These are phyloP conservation scores for Zygosaccharomyces lentus DNA, from an alignment of 805 yeast genomes.

Conservation along the genomic window DNA sequence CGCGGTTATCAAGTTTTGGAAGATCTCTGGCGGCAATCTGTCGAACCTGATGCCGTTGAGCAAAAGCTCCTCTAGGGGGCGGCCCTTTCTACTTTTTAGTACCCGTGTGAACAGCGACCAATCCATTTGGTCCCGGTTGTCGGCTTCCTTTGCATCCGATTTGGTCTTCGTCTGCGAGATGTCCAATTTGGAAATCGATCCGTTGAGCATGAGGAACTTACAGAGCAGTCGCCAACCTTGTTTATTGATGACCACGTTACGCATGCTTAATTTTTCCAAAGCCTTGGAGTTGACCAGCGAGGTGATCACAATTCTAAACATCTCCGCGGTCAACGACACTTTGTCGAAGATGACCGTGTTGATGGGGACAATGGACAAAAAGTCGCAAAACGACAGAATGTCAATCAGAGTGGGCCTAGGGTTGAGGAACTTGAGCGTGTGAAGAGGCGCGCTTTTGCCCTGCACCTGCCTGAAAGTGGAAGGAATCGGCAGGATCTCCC, in stretches of 20 bases:
- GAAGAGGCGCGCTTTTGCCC: conserved; percentile 71
- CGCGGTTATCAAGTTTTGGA: conserved; percentile 50
- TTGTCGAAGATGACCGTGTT: conserved; percentile 75
- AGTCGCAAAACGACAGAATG: conserved; percentile 82
- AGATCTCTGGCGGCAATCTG: conserved; percentile 43
- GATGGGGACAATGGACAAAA: conserved; percentile 79
- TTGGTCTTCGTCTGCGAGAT: conserved; percentile 57
- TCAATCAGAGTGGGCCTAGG: conserved; percentile 91
- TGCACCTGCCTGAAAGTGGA: conserved; percentile 80
- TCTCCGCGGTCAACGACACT: conserved; percentile 65
- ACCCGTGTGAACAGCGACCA: conserved; percentile 78
- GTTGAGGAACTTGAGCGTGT: conserved; percentile 66
- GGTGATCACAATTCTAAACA: conserved; percentile 68
- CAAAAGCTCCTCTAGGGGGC: conserved; percentile 60
- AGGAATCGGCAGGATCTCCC: conserved; percentile 90
- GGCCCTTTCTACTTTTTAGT: conserved; percentile 61
- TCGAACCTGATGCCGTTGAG: conserved; percentile 72
- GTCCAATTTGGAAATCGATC: conserved; percentile 55
- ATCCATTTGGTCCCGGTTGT: conserved; percentile 70
- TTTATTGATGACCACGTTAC: conserved; percentile 69
- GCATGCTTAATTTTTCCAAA: conserved; percentile 66
- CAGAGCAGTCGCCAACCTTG: conserved; percentile 79
- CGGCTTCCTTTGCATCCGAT: conserved; percentile 32
- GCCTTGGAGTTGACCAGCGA: conserved; percentile 63
- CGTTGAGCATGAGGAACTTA: conserved; percentile 64